A percentile compares a stretch with the other conserved stretches of the same genome.
phyloP scores from a whole-genome alignment of 306 rosid genomes.

The Vicia villosa region DNA sequence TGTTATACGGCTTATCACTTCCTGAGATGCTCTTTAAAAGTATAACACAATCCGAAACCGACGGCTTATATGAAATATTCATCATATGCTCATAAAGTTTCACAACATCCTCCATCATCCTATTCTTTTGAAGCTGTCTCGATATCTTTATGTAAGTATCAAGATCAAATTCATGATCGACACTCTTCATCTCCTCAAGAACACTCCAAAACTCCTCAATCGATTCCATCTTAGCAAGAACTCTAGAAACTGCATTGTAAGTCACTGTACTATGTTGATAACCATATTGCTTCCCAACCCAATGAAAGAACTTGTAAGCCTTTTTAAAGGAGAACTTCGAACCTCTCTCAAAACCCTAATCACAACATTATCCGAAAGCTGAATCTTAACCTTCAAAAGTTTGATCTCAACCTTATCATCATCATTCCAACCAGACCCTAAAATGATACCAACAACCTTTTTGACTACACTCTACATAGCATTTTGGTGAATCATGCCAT shows the following conservation, averaged over 20 bases:
- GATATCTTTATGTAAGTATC: slow-evolving; percentile 74
- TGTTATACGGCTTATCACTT: slow-evolving; percentile 60
- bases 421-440: slow-evolving; percentile 51
- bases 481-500: slow-evolving; percentile 61
- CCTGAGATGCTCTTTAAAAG: slow-evolving; percentile 60
- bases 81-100: slow-evolving; percentile 86
- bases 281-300: slow-evolving; percentile 53
- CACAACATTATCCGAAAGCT: slow-evolving; percentile 57
- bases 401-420: slow-evolving; percentile 44
- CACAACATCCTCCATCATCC: slow-evolving; percentile 72
- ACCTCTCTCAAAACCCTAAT: slow-evolving; percentile 66
- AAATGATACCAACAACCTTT: slow-evolving; percentile 55
- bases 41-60: slow-evolving; percentile 51
- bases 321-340: slow-evolving; percentile 47
- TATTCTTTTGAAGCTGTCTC: slow-evolving; percentile 66
- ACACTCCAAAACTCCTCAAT: slow-evolving; percentile 70
- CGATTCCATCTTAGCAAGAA: slow-evolving; percentile 57
- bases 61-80: slow-evolving; percentile 77
- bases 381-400: slow-evolving; percentile 48
- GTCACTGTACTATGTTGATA: slow-evolving; percentile 58
- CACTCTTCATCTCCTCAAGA: slow-evolving; percentile 64
- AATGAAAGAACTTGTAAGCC: slow-evolving; percentile 61
- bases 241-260: slow-evolving; percentile 64
- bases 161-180: slow-evolving; percentile 62
- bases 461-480: slow-evolving; percentile 52